Base-by-base conservation (phyloP, 441 rosid species). In the Mallotus japonicus region DNA sequence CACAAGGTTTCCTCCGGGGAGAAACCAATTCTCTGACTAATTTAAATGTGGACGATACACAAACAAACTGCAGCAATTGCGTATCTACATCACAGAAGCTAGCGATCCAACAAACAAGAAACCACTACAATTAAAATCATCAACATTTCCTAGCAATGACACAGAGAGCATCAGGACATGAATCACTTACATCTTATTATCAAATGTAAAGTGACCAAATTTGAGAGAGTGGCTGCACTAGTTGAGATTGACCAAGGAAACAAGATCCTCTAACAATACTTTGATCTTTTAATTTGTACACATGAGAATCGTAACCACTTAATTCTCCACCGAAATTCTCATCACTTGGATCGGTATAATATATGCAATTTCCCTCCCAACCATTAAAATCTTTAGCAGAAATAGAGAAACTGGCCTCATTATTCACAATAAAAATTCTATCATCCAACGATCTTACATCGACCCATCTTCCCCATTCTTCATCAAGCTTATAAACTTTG, bases 361-460 rank as follows among this genome's bases (percentile, higher is more conserved):
- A 63, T 19, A 76, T 67, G 46, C 72, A 72, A 24, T 61, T 72
- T 62, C 77, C 70, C 54, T 72, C 59, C 54, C 69, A 51, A 16
- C 75, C 71, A 58, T 9, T 14, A n/a, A 77, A 68, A 8, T 69
- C 80, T 11, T 32, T 28, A 20, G 58, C 65, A 15, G 66, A 56
- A 67, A 55, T 53, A n/a, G 74, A 73, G 65, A 77, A 77, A 32
- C 73, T 67, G n/a, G 59, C 22, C 16, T 77, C 76, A 8, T 53
- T 51, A 20, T 73, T 69, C 40, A 77, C n/a, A n/a, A 77, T 61
- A 46, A 77, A 54, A 44, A 69, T 34, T 46, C 59, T 53, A 62
- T 73, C 65, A 19, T 51, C 80, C 50, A 62, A 73, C 9, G 69
- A 46, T 32, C 0, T 72, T 34, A 73, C 70, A 32, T 56, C 70